Conservation (phyloP, 371 early-diverging fungal species). For the Actinomortierella wolfii region DNA sequence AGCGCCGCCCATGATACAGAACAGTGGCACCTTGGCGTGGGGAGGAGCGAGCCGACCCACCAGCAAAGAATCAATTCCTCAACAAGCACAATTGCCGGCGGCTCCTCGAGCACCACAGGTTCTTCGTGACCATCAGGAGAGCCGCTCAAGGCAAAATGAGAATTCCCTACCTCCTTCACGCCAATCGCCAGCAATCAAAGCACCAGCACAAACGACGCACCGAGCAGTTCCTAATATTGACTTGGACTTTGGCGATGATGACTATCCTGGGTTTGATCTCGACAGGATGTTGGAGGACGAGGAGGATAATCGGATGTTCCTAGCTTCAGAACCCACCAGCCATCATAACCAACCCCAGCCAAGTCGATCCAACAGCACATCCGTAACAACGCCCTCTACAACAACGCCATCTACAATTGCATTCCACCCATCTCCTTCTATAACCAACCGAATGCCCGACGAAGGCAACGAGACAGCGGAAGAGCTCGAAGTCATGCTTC, state of each 20-base stretch:
- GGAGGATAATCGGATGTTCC: background rate
- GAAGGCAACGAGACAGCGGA: constrained; percentile 25
- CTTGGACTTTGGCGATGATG: no score
- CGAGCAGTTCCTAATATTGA: background rate
- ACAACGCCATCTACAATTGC: background rate
- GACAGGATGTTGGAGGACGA: no score
- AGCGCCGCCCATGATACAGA: background rate
- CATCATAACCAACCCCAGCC: background rate
- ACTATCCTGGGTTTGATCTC: no score
- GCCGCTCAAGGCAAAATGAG: background rate
- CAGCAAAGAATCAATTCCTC: constrained; percentile 13
- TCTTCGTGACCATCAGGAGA: background rate
- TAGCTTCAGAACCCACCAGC: background rate
- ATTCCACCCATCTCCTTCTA: background rate
- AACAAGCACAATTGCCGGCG: no score
- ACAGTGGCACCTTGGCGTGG: constrained; percentile 17
- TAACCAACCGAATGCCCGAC: background rate
- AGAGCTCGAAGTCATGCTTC: constrained; percentile 32
- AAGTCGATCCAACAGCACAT: background rate
- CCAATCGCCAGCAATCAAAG: background rate
- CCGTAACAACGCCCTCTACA: background rate
- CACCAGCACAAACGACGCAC: background rate
- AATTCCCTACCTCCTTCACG: background rate
- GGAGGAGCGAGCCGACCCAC: constrained; percentile 28
- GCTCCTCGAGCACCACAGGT: background rate